Base-by-base conservation (phyloP, 306 rosid species). In the Cicer chorassanicum region DNA sequence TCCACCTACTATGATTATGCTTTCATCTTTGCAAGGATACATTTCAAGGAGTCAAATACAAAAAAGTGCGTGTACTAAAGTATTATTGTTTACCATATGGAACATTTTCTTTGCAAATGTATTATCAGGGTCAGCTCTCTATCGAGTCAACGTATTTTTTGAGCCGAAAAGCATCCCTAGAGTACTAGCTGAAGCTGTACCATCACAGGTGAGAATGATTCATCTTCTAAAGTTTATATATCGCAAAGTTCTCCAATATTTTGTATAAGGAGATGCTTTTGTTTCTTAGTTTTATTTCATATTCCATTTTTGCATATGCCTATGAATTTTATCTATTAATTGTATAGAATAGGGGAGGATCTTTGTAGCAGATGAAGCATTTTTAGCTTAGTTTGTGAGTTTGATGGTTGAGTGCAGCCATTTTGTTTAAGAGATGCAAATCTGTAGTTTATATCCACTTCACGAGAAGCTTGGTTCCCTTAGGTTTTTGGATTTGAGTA, bases 31-130 rank as follows among this genome's bases (percentile, higher is more conserved):
- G 70, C 91, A 90, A 86, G 98, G 98, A 63, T 84, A 74, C 86
- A 78, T 87, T 71, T 87, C 98, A 39, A 51, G 79, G 74, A 88
- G 94, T 80, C 92, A 49, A 82, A 90, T 87, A 70, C 86, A 90
- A 72, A 86, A 74, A 65, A 86, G 90, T 84, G 98, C 96, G 9
- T 88, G 94, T 61, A 78, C 59, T 11, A 92, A 92, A 80, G 88
- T 92, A 49, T 80, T 92, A 68, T 83, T 81, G 89, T 92, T 92
- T 83, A 90, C 92, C 4, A 49, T 92, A 71, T 92, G 98, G 98
- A 92, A 92, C 85, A 70, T 90, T 70, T 92, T 92, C 92, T 89
- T 92, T 77, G 98, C 96, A 73, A 92, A 88, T 80, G 91, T 81
- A 59, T 86, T 92, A 66, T 92, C 98, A 19, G 98, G 98, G 44